phyloP scores from a whole-genome alignment of 1,284 basidiomycete genomes.

The Ustilago nuda region DNA sequence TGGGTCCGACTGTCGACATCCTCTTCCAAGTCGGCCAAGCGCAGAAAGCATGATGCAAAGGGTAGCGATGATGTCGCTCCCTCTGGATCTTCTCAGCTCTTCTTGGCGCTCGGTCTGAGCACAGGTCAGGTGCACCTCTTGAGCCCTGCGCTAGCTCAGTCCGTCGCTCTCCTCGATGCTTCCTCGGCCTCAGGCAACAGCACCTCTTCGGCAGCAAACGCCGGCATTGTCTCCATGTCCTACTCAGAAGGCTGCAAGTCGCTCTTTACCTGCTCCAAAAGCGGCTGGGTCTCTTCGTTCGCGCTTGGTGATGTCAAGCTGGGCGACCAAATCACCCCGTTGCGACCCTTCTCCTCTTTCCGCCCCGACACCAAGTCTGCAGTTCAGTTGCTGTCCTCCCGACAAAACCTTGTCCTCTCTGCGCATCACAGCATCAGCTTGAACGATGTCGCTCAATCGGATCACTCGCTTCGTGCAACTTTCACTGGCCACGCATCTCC shows the following conservation, averaged over 20 bases:
- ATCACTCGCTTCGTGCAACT: slow-evolving; percentile 22
- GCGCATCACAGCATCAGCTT: slow-evolving; percentile 60
- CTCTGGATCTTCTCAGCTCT: slow-evolving; percentile 34
- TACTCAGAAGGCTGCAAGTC: slow-evolving; percentile 26
- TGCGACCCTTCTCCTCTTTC: slow-evolving; percentile 40
- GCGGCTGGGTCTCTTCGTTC: slow-evolving; percentile 54
- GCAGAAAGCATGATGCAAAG: slow-evolving; percentile 51
- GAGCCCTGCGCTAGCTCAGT: slow-evolving; percentile 56
- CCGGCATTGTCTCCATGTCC: slow-evolving; percentile 48
- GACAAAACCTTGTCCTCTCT: slow-evolving; percentile 33
- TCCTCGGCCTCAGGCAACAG: slow-evolving; percentile 52
- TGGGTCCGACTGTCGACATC: slow-evolving; percentile 45
- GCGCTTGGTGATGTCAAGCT: slow-evolving; percentile 41
- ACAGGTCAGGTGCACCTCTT: slow-evolving; percentile 60
- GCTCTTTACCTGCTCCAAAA: slow-evolving; percentile 53
- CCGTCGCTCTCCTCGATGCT: slow-evolving; percentile 55
- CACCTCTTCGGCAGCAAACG: slow-evolving; percentile 41
- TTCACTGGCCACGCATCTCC: slow-evolving; percentile 64
- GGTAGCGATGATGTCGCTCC: slow-evolving; percentile 17
- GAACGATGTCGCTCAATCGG: slow-evolving; percentile 21
- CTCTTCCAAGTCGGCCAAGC: slow-evolving; percentile 38
- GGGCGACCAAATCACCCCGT: slow-evolving; percentile 22
- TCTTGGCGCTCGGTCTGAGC: slow-evolving; percentile 61
- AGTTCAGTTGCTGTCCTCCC: slow-evolving; percentile 39
- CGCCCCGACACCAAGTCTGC: slow-evolving; percentile 48